Conservation (phyloP, 129 eudicot genomes). For the Saposhnikovia divaricata region DNA sequence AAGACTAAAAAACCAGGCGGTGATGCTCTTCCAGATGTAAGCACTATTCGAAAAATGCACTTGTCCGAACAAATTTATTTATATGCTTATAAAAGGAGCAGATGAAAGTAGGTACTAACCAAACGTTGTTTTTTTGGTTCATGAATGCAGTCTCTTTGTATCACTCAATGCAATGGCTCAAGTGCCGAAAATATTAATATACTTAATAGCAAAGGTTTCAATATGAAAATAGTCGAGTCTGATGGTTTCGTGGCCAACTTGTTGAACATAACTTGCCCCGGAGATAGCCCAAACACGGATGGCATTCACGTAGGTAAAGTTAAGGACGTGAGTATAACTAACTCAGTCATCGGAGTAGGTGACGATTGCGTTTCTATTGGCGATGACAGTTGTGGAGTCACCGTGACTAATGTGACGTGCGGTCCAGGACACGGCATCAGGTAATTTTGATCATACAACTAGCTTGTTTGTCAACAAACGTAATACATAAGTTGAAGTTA, state of each 20-base stretch:
- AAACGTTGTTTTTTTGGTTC: too few species aligned
- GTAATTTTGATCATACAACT: not conserved
- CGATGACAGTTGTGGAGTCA: conserved; percentile 16
- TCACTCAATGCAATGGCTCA: conserved; percentile 8
- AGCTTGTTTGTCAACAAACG: not conserved
- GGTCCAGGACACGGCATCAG: conserved; percentile 41
- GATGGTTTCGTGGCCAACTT: conserved; percentile 3
- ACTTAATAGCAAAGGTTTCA: conserved; percentile 32
- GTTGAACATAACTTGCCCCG: conserved; percentile 27
- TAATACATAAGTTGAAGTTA: not conserved
- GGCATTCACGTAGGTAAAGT: conserved; percentile 32
- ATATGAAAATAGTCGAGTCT: conserved; percentile 23
- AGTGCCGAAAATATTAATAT: conserved; percentile 10
- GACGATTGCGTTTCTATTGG: conserved; percentile 52
- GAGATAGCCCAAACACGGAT: conserved; percentile 46
- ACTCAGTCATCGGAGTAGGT: conserved; percentile 31
- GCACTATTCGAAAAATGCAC: not conserved
- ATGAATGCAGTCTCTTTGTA: conserved; percentile 24
- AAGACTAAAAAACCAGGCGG: not conserved
- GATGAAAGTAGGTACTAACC: not conserved
- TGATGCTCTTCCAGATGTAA: conserved; percentile 36
- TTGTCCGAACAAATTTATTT: not conserved
- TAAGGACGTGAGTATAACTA: not conserved
- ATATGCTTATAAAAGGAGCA: not conserved
- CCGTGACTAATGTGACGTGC: conserved; percentile 16